These are phyloP conservation scores for Stylosanthes scabra DNA, from an alignment of 331 rosid species.

Conservation along the genomic window DNA sequence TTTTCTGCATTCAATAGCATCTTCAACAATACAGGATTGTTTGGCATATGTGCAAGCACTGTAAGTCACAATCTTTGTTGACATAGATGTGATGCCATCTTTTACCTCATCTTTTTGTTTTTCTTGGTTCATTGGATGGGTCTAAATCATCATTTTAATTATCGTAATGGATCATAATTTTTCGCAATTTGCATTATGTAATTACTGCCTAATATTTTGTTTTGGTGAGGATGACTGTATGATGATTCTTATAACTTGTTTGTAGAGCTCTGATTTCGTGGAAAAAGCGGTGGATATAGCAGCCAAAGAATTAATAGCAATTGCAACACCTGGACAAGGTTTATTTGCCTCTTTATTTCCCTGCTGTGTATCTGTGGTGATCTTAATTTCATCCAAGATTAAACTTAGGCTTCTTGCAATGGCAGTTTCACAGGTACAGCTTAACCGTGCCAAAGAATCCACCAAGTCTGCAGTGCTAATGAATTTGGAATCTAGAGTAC, in stretches of 20 bases:
- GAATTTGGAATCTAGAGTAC: conserved; percentile 89
- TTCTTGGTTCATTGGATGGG: too few species aligned
- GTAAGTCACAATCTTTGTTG: conserved; percentile 58
- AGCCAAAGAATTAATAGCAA: conserved; percentile 56
- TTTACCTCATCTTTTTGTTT: background rate
- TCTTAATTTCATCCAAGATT: conserved; percentile 1
- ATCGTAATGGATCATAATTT: too few species aligned
- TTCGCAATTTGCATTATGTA: too few species aligned
- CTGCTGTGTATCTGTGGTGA: background rate
- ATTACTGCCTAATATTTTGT: too few species aligned
- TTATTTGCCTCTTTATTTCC: conserved; percentile 8
- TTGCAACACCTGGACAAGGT: conserved; percentile 69
- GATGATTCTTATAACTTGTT: conserved; percentile 9
- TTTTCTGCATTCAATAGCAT: conserved; percentile 91
- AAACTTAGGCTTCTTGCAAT: conserved; percentile 17
- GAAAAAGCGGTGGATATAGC: conserved; percentile 69
- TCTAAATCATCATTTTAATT: too few species aligned
- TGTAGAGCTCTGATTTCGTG: conserved; percentile 67
- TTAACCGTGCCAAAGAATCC: conserved; percentile 75
- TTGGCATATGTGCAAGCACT: conserved; percentile 78
- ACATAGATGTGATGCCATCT: background rate
- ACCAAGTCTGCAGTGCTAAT: conserved; percentile 82
- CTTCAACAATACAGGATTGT: conserved; percentile 84
- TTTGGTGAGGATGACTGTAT: background rate
- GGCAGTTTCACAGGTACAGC: conserved; percentile 74